phyloP scores from a whole-genome alignment of 495 filamentous ascomycete species.

The Talaromyces ruber region DNA sequence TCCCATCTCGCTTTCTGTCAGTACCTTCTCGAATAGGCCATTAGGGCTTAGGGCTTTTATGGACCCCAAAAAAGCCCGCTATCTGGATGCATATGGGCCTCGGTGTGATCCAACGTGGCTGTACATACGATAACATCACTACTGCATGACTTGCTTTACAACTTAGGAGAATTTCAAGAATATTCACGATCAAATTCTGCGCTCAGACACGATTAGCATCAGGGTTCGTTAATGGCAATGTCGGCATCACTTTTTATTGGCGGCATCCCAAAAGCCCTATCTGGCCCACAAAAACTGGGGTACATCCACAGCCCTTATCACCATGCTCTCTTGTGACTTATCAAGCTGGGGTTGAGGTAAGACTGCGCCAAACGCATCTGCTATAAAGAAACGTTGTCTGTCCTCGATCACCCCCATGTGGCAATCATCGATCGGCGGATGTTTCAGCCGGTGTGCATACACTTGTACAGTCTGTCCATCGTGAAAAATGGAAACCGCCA shows the following conservation, averaged over 20 bases:
- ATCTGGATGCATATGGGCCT: background rate
- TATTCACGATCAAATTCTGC: background rate
- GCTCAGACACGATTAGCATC: background rate
- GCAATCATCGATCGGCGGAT: background rate
- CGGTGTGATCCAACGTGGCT: background rate
- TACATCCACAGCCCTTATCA: slow-evolving; percentile 1
- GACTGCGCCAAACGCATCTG: background rate
- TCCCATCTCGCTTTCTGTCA: background rate
- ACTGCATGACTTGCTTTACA: background rate
- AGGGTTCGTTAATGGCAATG: background rate
- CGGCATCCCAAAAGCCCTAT: slow-evolving; percentile 3
- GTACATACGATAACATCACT: background rate
- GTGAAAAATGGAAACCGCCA: background rate
- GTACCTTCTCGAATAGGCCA: background rate
- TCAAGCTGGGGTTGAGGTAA: background rate
- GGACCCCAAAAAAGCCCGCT: background rate
- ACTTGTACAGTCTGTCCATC: background rate
- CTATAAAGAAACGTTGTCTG: background rate
- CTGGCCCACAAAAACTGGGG: background rate
- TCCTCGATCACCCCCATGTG: background rate
- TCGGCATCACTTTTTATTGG: background rate
- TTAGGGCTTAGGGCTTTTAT: background rate
- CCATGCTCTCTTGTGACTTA: background rate
- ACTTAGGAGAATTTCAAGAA: background rate
- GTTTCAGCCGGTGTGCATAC: background rate